phyloP scores from a whole-genome alignment of 139 green algal species.

The Yamagishiella unicocca region DNA sequence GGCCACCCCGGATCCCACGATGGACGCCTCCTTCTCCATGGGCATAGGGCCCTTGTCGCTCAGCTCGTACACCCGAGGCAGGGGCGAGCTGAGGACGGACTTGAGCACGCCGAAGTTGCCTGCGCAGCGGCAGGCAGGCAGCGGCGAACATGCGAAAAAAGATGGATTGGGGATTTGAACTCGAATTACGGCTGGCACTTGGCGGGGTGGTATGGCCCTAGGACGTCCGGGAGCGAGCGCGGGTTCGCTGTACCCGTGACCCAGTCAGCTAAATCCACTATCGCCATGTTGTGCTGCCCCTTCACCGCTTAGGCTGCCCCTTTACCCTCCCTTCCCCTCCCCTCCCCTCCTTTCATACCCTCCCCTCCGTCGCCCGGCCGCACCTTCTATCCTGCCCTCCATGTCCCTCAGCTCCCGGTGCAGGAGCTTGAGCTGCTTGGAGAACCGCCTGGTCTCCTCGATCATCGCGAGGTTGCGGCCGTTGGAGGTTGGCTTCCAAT shows the following conservation, averaged over 20 bases:
- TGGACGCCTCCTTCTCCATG: slow-evolving; percentile 26
- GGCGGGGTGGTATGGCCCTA: no score
- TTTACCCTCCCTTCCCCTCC: no score
- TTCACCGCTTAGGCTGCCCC: no score
- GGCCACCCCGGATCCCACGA: slow-evolving; percentile 38
- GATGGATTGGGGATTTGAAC: no score
- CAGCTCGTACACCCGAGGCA: slow-evolving; percentile 52
- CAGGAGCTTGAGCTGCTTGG: slow-evolving; percentile 48
- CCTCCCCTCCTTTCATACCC: no score
- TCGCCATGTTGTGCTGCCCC: no score
- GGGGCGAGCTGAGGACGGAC: slow-evolving; percentile 39
- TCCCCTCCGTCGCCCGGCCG: background rate
- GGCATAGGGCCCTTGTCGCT: slow-evolving; percentile 41
- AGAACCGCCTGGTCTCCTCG: slow-evolving; percentile 48
- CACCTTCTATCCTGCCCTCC: slow-evolving; percentile 35
- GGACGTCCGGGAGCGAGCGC: no score
- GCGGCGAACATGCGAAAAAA: no score
- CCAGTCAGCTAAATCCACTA: no score
- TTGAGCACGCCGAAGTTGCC: slow-evolving; percentile 3
- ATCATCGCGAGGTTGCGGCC: slow-evolving; percentile 54
- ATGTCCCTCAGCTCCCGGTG: slow-evolving; percentile 46
- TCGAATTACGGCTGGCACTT: no score
- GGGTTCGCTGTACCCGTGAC: no score
- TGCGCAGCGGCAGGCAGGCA: slow-evolving; percentile 10
- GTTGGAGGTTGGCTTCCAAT: slow-evolving; percentile 57